Evolutionary conservation across 2,329 filamentous ascomycete genomes (phyloP), one percentile per base, ranked within the genome.

Genomic region (Beauveria scarabaeidicola): DNA sequence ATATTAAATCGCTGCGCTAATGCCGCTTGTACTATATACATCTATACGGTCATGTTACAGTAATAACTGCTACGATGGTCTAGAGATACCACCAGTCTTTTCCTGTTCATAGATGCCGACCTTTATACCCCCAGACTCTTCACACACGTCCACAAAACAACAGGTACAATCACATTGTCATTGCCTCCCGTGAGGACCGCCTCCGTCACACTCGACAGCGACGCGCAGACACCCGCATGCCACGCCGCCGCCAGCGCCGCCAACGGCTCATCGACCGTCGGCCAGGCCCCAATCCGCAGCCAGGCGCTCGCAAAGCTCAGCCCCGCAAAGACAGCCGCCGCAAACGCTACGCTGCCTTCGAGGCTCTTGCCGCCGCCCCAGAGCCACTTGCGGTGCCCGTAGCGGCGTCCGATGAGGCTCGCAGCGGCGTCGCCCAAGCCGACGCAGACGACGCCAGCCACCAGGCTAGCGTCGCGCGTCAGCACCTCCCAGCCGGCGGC

Each of bases 321-420:
- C 0, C 93, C 94, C 5, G 81, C 64, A 55, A 87, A 88, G 5
- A 97, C 94, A 3, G 91, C 92, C 5, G 77, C 73, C 1, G 87
- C 88, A 73, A 99, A 97, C 0, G 94, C 94, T 7, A 87, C 65
- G 64, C 83, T 87, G 59, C 94, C 94, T 73, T 99, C 93, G 1
- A 99, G 79, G 63, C 91, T 96, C 79, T 99, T 99, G 15, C 92
- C 93, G 4, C 94, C 94, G 15, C 91, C 90, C 94, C 94, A 99
- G 25, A 92, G 81, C 94, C 94, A 99, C 77, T 97, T 97, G 38
- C 84, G 81, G 29, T 86, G 85, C 3, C 94, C 94, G 70, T 87
- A 96, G 19, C 93, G 85, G 38, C 94, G 82, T 1, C 94, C 94
- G 56, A 97, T 87, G 1, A 99, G 80, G 15, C 89, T 95, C 1